A percentile compares a stretch with the other conserved stretches of the same genome.
These are phyloP conservation scores for Debaryomyces tyrocola DNA, from an alignment of 805 yeast genomes.

Conservation along the genomic window DNA sequence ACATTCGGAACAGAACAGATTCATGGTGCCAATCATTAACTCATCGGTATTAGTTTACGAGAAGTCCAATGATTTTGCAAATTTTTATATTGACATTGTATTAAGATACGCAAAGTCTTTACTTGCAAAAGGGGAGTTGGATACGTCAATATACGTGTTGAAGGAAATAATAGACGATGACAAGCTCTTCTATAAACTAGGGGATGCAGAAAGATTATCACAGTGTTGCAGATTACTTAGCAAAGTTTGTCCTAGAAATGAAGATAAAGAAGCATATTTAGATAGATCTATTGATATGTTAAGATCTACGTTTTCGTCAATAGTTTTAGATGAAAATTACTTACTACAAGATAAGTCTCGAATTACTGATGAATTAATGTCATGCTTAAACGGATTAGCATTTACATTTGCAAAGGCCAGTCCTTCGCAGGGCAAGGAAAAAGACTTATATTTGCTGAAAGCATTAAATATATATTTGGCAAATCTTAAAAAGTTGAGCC, in stretches of 20 bases:
- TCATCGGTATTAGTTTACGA: conserved; percentile 27
- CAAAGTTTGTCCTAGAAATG: conserved; percentile 19
- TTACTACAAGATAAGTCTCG: conserved; percentile 25
- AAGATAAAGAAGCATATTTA: conserved; percentile 25
- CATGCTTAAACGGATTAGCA: conserved; percentile 35
- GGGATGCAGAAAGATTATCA: conserved; percentile 41
- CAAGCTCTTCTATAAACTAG: conserved; percentile 34
- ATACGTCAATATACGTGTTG: conserved; percentile 28
- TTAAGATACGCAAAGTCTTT: conserved; percentile 41
- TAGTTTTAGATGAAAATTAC: conserved; percentile 22
- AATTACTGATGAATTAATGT: conserved; percentile 38
- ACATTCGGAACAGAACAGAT: conserved; percentile 20
- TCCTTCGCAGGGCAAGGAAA: conserved; percentile 5
- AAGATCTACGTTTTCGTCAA: conserved; percentile 23
- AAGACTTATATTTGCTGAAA: conserved; percentile 15
- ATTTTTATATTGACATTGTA: conserved; percentile 44
- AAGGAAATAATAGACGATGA: conserved; percentile 33
- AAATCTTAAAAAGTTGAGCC: conserved; percentile 26
- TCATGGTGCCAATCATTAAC: conserved; percentile 34
- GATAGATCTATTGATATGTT: conserved; percentile 35
- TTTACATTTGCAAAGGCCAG: conserved; percentile 23
- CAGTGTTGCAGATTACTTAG: conserved; percentile 39
- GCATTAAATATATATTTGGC: conserved; percentile 39
- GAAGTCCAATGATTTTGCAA: conserved; percentile 33
- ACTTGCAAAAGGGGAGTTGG: conserved; percentile 39